Conservation (phyloP, 768 basidiomycete genomes). For the Sarcodon aspratus region DNA sequence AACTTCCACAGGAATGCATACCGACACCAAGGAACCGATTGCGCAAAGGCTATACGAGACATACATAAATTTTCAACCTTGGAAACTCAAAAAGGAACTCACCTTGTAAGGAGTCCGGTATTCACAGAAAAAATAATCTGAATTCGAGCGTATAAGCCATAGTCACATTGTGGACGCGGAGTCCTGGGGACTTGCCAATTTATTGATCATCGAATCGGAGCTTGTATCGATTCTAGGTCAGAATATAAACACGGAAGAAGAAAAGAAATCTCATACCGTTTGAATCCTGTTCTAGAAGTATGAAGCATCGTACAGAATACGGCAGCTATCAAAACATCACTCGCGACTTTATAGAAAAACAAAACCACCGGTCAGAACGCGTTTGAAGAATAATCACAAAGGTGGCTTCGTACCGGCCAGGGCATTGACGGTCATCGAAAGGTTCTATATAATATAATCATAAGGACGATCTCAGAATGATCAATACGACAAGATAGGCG, state of each 20-base stretch:
- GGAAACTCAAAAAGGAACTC: not conserved
- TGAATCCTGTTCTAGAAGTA: conserved; percentile 40
- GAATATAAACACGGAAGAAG: conserved; percentile 1
- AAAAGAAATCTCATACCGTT: conserved; percentile 23
- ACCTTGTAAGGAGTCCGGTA: conserved; percentile 29
- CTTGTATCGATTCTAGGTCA: conserved; percentile 9
- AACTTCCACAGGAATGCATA: conserved; percentile 8
- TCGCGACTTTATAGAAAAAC: conserved; percentile 36
- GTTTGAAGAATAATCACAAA: not conserved
- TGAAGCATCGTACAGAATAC: conserved; percentile 38
- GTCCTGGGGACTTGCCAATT: conserved; percentile 7
- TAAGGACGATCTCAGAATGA: not conserved
- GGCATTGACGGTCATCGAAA: conserved; percentile 46
- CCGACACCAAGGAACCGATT: conserved; percentile 29
- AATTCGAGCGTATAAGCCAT: conserved; percentile 12
- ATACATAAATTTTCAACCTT: not conserved
- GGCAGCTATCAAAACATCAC: conserved; percentile 39
- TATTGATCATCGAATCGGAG: conserved; percentile 34
- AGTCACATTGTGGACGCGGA: not conserved
- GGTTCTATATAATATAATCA: conserved; percentile 25
- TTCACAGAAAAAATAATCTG: conserved; percentile 30
- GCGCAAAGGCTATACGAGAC: conserved; percentile 21
- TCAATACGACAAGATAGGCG: not conserved
- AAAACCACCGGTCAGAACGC: conserved; percentile 30
- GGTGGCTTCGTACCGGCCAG: conserved; percentile 21